A percentile compares a stretch with the other conserved stretches of the same genome.
phyloP scores from a whole-genome alignment of 108 stramenopile genomes.

The Cyclotella baltica region DNA sequence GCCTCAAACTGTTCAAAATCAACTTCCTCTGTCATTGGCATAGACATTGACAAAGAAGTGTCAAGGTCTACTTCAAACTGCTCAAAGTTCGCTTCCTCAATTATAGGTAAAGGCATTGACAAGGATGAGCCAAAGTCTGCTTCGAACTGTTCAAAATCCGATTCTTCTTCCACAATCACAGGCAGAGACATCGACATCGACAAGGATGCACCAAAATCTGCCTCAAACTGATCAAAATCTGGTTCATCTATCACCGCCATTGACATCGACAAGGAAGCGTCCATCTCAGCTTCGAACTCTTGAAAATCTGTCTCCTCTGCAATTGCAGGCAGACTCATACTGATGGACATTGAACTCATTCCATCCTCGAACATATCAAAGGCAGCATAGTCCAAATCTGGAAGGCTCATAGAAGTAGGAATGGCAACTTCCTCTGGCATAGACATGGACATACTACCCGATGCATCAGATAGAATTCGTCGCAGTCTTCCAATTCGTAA shows the following conservation, averaged over 20 bases:
- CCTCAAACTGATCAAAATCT: background rate
- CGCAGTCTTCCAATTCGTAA: background rate
- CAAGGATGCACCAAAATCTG: background rate
- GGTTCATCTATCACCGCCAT: background rate
- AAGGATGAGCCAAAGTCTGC: background rate
- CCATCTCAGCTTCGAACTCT: background rate
- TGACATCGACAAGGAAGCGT: background rate
- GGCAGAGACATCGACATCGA: background rate
- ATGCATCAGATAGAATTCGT: background rate
- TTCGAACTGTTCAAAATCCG: background rate
- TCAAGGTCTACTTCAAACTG: background rate
- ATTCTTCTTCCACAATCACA: background rate
- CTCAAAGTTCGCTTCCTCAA: background rate
- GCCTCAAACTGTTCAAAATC: slow-evolving; percentile 11
- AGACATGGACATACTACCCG: background rate
- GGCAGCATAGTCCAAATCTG: background rate
- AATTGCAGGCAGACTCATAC: background rate
- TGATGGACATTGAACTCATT: background rate
- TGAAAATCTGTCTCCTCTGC: background rate
- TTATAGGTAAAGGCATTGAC: background rate
- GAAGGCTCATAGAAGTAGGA: background rate
- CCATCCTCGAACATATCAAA: background rate
- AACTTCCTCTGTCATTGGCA: background rate
- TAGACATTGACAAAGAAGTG: background rate
- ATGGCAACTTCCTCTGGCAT: background rate